phyloP scores from a whole-genome alignment of 1,284 basidiomycete genomes.

The Serendipita sp. region DNA sequence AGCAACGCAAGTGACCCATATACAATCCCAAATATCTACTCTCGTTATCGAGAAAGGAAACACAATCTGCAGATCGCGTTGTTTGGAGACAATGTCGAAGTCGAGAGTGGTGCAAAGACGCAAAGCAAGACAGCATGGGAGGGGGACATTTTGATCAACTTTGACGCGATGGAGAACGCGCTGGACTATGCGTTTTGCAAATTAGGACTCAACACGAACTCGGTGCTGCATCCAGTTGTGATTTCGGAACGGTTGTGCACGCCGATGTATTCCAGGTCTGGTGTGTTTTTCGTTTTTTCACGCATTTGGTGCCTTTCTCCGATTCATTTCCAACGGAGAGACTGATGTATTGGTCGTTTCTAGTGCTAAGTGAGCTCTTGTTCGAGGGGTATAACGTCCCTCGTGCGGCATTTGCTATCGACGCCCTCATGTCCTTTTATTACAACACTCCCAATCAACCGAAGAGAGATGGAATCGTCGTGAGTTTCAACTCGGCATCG shows the following conservation, averaged over 20 bases:
- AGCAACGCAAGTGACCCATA: slow-evolving; percentile 30
- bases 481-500: slow-evolving; percentile 75
- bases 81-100: slow-evolving; percentile 73
- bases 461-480: slow-evolving; percentile 55
- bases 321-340: slow-evolving; percentile 4
- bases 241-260: slow-evolving; percentile 91
- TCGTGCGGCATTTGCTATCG: slow-evolving; percentile 77
- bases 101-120: slow-evolving; percentile 66
- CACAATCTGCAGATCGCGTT: slow-evolving; percentile 65
- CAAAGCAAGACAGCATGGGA: slow-evolving; percentile 77
- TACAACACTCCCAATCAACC: slow-evolving; percentile 40
- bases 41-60: slow-evolving; percentile 80
- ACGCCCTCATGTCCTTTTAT: slow-evolving; percentile 88
- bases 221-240: slow-evolving; percentile 79
- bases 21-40: slow-evolving; percentile 53
- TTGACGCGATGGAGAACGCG: slow-evolving; percentile 84
- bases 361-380: slow-evolving; percentile 89
- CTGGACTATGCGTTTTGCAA: slow-evolving; percentile 85
- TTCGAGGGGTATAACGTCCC: slow-evolving; percentile 91
- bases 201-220: slow-evolving; percentile 66
- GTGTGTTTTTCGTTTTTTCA: slow-evolving; percentile 32
- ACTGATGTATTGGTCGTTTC: slow-evolving; percentile 13
- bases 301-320: slow-evolving; percentile 4
- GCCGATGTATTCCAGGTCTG: slow-evolving; percentile 74
- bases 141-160: slow-evolving; percentile 78